Percentiles rank a stretch among this genome's conserved stretches.
These are phyloP conservation scores for Pseudogymnoascus sp. DNA, from an alignment of 2,329 filamentous ascomycete species.

Conservation along the genomic window DNA sequence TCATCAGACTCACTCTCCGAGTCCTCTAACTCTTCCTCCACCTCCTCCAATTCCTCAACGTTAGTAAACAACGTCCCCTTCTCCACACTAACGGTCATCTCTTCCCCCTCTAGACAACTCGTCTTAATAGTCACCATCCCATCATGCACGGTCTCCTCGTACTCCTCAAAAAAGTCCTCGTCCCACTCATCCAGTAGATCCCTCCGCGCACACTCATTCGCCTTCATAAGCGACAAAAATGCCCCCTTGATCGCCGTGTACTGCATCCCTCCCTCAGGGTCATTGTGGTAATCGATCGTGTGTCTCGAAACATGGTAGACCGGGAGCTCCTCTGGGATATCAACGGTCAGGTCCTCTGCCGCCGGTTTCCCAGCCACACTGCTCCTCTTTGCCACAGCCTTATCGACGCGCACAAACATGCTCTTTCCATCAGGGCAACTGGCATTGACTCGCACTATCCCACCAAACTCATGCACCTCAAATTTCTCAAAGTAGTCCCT, in stretches of 20 bases:
- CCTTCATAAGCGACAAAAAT: not conserved
- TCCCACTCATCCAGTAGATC: not conserved
- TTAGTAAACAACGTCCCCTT: not conserved
- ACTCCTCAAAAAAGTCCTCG: not conserved
- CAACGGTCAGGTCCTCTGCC: not conserved
- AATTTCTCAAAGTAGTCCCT: not conserved
- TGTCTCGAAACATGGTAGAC: not conserved
- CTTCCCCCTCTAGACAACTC: not conserved
- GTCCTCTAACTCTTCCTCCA: constrained; percentile 32
- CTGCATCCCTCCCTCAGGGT: not conserved
- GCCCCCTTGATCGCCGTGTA: not conserved
- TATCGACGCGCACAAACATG: not conserved
- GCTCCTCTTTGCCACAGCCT: not conserved
- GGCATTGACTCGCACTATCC: not conserved
- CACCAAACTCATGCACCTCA: not conserved
- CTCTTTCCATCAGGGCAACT: not conserved
- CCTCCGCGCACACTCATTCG: not conserved
- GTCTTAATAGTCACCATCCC: not conserved
- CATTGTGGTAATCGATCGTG: not conserved
- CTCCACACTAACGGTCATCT: constrained; percentile 6
- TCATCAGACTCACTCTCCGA: constrained; percentile 18
- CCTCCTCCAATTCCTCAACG: constrained; percentile 22
- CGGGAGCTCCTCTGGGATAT: not conserved
- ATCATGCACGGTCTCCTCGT: not conserved
- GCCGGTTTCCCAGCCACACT: not conserved